These are phyloP conservation scores for Umbelopsis isabellina DNA, from an alignment of 192 early-diverging fungal genomes.

Conservation along the genomic window DNA sequence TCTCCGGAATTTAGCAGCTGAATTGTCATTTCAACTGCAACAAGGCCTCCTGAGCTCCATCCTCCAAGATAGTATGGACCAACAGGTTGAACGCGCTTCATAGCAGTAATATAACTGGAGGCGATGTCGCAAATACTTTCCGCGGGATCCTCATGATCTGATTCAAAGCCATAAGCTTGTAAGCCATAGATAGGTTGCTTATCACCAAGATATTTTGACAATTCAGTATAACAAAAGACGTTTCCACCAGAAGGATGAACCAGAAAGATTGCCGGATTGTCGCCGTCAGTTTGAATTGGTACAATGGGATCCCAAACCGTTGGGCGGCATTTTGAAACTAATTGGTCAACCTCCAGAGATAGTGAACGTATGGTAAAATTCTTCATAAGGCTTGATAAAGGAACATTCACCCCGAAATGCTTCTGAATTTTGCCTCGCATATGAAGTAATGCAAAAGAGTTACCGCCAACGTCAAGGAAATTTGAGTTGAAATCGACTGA, in stretches of 20 bases:
- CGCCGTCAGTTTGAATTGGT: conserved; percentile 30
- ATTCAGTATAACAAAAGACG: conserved; percentile 21
- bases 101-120: neutral
- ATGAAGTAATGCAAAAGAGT: conserved; percentile 11
- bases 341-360: neutral
- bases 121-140: neutral
- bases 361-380: neutral
- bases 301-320: neutral
- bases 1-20: conserved; percentile 4
- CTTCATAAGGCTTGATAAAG: neutral
- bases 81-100: neutral
- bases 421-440: neutral
- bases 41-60: conserved; percentile 28
- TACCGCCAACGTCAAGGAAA: conserved; percentile 28
- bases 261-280: conserved; percentile 23
- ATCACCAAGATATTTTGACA: conserved; percentile 13
- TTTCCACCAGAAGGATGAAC: conserved; percentile 30
- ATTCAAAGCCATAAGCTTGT: conserved; percentile 28
- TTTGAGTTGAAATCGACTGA: conserved; percentile 20
- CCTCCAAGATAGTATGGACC: conserved; percentile 28
- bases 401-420: neutral
- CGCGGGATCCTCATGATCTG: neutral
- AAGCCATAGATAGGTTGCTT: conserved; percentile 34
- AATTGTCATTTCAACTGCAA: conserved; percentile 28
- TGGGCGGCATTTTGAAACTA: neutral